Evolutionary conservation across 176 grass and related monocot species (phyloP), one percentile per base, ranked within the genome.

Genomic region (Aegilops bicornis): DNA sequence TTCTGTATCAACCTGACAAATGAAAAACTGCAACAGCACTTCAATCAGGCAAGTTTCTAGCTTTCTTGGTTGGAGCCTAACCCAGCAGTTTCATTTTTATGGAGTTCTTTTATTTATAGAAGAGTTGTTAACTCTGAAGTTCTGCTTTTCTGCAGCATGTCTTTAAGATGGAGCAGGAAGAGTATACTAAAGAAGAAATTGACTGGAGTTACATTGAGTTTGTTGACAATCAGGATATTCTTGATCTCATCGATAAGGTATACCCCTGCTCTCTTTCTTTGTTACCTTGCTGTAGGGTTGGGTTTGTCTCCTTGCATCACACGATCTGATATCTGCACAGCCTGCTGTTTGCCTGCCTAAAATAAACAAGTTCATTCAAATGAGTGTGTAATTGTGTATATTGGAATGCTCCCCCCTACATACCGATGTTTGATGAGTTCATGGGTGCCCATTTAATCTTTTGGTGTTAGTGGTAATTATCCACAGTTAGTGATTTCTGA

Each of bases 141-240:
- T 85, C 32, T 82, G 79, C 64, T 85, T 69, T 88, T 20, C 74
- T 90, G 77, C 97, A 98, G 97, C 97, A 98, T 86, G 97, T 98
- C 72, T 98, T 98, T 84, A 98, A 98, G 88, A 98, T 98, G 97
- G 97, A 98, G 78, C 94, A 98, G 86, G 97, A 98, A 87, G 97
- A 98, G 84, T 98, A 98, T 83, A 98, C 97, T 16, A 98, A 94
- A 89, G 97, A 98, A 92, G 93, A 98, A 91, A 98, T 98, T 80
- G 76, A 94, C 43, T 98, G 97, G 96, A 98, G 97, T 88, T 98
- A 98, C 82, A 98, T 98, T 84, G 97, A 98, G 77, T 98, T 96
- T 68, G 86, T 98, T 83, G 97, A 98, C 64, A 98, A 98, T 52
- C 92, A 96, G 86, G 97, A 98, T 85, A 61, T 96, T 83, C 97